Base-by-base conservation (phyloP, 305 asterid species). In the Solanum hybrid region DNA sequence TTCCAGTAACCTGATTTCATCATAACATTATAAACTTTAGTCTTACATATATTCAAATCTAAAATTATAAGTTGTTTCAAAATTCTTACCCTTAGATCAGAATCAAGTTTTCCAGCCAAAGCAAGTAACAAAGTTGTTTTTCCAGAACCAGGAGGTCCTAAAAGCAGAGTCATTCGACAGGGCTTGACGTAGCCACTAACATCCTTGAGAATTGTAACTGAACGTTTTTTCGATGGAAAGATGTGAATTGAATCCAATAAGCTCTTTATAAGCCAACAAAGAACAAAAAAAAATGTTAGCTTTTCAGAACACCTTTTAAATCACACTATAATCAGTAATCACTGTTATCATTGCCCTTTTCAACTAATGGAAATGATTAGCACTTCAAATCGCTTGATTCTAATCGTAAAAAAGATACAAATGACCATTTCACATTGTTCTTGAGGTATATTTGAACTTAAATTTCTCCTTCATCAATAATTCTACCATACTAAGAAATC, bases 101-200 rank as follows among this genome's bases (percentile, higher is more conserved):
- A 22, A 4, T 87, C 89, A 14, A 87, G 89, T 76, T 74, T 87
- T 18, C 89, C 89, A 28, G 89, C 89, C 89, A 87, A 87, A 29
- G 89, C 89, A 5, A 87, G 85, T 31, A 87, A 39, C 67, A 87
- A 76, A 39, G 85, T 87, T 18, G 89, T 87, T 22, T 87, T 87
- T 14, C 89, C 89, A 18, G 89, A 87, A 36, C 89, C 89, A 1
- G 89, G 89, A 29, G 89, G 89, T 71, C 89, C 89, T 35, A 87
- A 87, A 20, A 87, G 82, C 12, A 87, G 85, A 37, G 85, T 87
- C 73, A 84, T 29, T 61, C 77, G 81, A 46, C 91, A 22, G 6
- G 91, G 91, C 87, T 90, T 90, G 34, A 90, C 18, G 40, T 86
- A 57, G 40, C 91, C 91, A 35, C 89, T 86, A 46, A 77, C 89